phyloP scores from a whole-genome alignment of 2,329 filamentous ascomycete genomes.

The Sporothrix protearum region DNA sequence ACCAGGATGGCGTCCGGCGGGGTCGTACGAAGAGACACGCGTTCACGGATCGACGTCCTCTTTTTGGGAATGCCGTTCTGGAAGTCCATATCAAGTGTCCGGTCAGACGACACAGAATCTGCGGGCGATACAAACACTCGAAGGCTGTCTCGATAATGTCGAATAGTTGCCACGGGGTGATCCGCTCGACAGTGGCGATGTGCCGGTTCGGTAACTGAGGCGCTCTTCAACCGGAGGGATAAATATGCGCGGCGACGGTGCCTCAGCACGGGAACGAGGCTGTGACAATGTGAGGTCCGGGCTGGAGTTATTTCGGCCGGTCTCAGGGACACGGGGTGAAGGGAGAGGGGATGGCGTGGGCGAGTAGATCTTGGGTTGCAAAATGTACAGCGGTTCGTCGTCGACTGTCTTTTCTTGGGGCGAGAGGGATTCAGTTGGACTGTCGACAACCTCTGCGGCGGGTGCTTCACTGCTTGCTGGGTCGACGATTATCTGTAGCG shows the following conservation, averaged over 20 bases:
- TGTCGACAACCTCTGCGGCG: background rate
- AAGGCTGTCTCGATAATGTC: background rate
- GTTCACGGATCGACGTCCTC: conserved; percentile 50
- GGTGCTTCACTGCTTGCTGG: background rate
- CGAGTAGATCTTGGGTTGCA: conserved; percentile 58
- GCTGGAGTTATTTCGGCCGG: background rate
- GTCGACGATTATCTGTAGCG: conserved; percentile 10
- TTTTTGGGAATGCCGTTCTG: conserved; percentile 22
- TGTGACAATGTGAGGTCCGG: background rate
- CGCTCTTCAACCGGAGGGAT: conserved; percentile 19
- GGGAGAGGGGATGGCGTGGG: conserved; percentile 49
- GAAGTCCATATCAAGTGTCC: background rate
- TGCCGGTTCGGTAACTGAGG: conserved; percentile 5
- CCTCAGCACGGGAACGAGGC: conserved; percentile 10
- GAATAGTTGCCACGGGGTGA: background rate
- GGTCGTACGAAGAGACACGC: conserved; percentile 52
- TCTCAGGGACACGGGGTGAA: conserved; percentile 43
- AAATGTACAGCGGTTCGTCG: conserved; percentile 45
- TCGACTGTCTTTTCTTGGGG: conserved; percentile 6
- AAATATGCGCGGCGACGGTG: conserved; percentile 7
- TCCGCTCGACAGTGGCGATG: conserved; percentile 10
- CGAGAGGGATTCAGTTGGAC: background rate
- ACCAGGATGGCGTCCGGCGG: conserved; percentile 54
- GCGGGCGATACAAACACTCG: conserved; percentile 10
- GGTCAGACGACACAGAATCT: conserved; percentile 16